A percentile compares a stretch with the other conserved stretches of the same genome.
These are phyloP conservation scores for Carex littledalei DNA, from an alignment of 176 grass and related monocot species.

Conservation along the genomic window DNA sequence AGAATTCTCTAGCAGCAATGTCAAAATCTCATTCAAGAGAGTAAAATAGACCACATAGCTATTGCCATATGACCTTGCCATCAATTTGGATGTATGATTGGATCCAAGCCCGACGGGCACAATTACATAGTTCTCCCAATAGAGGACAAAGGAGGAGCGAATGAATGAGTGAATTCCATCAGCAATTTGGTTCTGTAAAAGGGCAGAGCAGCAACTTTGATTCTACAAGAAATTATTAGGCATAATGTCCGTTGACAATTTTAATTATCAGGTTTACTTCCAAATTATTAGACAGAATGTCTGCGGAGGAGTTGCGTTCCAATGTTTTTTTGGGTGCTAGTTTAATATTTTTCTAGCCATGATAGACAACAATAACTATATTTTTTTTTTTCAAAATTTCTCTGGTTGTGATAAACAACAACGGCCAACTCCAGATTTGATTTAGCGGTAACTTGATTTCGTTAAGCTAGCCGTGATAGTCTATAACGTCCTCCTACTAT, in stretches of 20 bases:
- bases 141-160: not conserved
- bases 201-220: not conserved
- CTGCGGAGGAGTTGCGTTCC: no score
- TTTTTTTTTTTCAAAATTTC: no score
- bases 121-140: not conserved
- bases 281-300: not conserved
- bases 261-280: not conserved
- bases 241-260: not conserved
- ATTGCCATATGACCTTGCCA: not conserved
- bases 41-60: not conserved
- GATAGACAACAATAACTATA: no score
- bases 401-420: no score
- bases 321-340: no score
- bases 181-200: not conserved
- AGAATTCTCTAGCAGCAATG: not conserved
- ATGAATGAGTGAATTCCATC: not conserved
- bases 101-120: not conserved
- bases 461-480: no score
- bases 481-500: no score
- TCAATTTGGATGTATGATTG: not conserved
- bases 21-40: not conserved
- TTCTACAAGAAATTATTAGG: not conserved
- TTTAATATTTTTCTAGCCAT: no score
- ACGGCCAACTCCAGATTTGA: no score
- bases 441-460: no score